Percentiles rank a stretch among this genome's conserved stretches.
These are phyloP conservation scores for Xylaria hypoxylon DNA, from an alignment of 2,329 filamentous ascomycete genomes.

Conservation along the genomic window DNA sequence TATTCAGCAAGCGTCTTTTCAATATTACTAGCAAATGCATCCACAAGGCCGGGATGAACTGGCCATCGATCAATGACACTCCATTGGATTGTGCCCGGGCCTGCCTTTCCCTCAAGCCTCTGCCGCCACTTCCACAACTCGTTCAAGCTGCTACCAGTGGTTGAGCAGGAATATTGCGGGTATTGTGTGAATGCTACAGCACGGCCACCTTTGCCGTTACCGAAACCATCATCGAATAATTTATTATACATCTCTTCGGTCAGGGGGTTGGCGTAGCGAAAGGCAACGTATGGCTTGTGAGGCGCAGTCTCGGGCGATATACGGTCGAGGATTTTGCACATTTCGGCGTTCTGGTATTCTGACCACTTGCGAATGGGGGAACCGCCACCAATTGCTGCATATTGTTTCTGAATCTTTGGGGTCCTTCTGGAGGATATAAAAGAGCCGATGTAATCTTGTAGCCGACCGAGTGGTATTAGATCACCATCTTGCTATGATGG, in stretches of 20 bases:
- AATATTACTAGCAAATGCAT: conserved; percentile 93
- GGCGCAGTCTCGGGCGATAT: conserved; percentile 93
- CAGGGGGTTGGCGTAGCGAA: conserved; percentile 91
- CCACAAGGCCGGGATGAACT: conserved; percentile 86
- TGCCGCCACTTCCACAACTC: conserved; percentile 98
- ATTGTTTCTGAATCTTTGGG: conserved; percentile 96
- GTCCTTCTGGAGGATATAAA: conserved; percentile 88
- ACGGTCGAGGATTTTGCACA: conserved; percentile 96
- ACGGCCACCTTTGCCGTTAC: conserved; percentile 86
- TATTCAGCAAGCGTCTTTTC: conserved; percentile 87
- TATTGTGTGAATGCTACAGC: conserved; percentile 99
- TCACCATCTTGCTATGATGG: conserved; percentile 82
- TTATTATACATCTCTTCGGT: conserved; percentile 93
- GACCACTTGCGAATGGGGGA: conserved; percentile 99
- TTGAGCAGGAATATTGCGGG: conserved; percentile 97
- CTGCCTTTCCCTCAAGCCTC: conserved; percentile 82
- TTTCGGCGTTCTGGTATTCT: conserved; percentile 90
- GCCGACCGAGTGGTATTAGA: conserved; percentile 91
- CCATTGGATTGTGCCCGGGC: conserved; percentile 83
- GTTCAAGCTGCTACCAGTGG: conserved; percentile 94
- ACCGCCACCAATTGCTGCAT: conserved; percentile 94
- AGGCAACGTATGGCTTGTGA: conserved; percentile 97
- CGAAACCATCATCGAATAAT: conserved; percentile 89
- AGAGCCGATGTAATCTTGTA: conserved; percentile 91
- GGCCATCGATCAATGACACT: conserved; percentile 99